Evolutionary conservation across 176 grass and related monocot species (phyloP).

Genomic region (Phoenix dactylifera): DNA sequence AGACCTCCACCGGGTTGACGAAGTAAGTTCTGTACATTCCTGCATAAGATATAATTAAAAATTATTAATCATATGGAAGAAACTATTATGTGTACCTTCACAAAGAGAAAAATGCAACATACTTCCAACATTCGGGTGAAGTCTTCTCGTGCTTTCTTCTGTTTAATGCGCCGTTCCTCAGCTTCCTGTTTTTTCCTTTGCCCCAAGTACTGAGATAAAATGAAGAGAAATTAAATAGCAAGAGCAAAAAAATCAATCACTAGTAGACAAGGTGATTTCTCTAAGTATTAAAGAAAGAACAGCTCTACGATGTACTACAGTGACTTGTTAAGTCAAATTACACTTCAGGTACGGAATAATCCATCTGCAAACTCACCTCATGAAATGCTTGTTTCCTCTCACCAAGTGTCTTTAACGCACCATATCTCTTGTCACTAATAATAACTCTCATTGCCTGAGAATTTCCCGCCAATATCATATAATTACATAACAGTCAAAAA

Average conservation of each 20-base stretch:
- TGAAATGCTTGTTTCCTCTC: constrained; percentile 99
- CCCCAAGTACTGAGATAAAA: constrained; percentile 71
- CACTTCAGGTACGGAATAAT: no score
- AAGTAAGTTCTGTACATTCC: constrained; percentile 83
- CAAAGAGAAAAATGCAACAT: constrained; percentile 17
- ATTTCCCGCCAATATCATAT: constrained; percentile 2
- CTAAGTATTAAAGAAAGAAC: no score
- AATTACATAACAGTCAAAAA: no score
- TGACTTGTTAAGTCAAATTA: no score
- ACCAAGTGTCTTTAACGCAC: constrained; percentile 83
- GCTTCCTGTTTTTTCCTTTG: constrained; percentile 83
- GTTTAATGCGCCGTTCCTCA: constrained; percentile 75
- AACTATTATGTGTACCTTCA: neutral
- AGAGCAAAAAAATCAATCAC: no score
- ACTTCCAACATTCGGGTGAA: constrained; percentile 89
- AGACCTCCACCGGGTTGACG: constrained; percentile 80
- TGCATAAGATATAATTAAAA: constrained; percentile 29
- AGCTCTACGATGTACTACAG: no score
- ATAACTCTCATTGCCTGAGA: constrained; percentile 90
- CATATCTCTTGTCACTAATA: constrained; percentile 87
- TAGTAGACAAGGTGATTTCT: no score
- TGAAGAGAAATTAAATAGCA: neutral
- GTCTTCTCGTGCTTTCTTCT: constrained; percentile 90
- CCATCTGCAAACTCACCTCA: constrained; percentile 37
- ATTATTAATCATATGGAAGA: constrained; percentile 1